Evolutionary conservation across 768 basidiomycete genomes (phyloP).

Genomic region (Amanita exitialis): DNA sequence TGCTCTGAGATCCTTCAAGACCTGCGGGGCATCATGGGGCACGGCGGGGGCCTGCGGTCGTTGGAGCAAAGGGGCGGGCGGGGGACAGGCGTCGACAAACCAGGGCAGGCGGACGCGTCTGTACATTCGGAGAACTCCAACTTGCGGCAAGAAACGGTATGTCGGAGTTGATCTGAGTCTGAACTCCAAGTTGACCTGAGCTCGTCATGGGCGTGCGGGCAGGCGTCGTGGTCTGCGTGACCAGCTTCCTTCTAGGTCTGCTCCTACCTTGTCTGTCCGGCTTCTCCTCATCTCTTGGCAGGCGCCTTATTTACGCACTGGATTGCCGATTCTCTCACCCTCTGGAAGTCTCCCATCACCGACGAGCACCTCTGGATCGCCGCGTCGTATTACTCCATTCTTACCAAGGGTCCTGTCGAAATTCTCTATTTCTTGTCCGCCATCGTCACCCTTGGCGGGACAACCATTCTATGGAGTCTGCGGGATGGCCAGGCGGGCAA

Average conservation of each 20-base stretch:
- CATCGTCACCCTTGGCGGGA: conserved; percentile 48
- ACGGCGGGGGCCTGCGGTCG: conserved; percentile 21
- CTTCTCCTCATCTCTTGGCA: conserved; percentile 17
- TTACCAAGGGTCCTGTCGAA: conserved; percentile 53
- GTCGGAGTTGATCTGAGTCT: too few species aligned
- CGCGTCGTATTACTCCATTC: conserved; percentile 72
- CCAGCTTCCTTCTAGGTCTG: conserved; percentile 73
- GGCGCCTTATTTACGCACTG: conserved; percentile 82
- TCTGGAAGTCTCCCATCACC: conserved; percentile 85
- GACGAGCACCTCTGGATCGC: conserved; percentile 79
- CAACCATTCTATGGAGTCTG: conserved; percentile 70
- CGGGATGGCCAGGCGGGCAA: conserved; percentile 72
- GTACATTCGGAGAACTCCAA: too few species aligned
- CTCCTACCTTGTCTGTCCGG: conserved; percentile 7
- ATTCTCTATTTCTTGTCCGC: conserved; percentile 48
- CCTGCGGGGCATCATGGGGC: conserved; percentile 42
- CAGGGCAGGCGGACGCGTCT: conserved; percentile 31
- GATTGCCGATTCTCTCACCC: conserved; percentile 87
- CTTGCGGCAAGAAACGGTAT: too few species aligned
- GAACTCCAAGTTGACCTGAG: background rate
- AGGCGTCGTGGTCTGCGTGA: conserved; percentile 64
- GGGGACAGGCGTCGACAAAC: conserved; percentile 46
- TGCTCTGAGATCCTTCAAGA: conserved; percentile 45
- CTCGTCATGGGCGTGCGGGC: conserved; percentile 57
- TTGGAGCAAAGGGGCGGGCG: conserved; percentile 12